Evolutionary conservation across 148 eudicot genomes (phyloP).

Genomic region (Chenopodium album): DNA sequence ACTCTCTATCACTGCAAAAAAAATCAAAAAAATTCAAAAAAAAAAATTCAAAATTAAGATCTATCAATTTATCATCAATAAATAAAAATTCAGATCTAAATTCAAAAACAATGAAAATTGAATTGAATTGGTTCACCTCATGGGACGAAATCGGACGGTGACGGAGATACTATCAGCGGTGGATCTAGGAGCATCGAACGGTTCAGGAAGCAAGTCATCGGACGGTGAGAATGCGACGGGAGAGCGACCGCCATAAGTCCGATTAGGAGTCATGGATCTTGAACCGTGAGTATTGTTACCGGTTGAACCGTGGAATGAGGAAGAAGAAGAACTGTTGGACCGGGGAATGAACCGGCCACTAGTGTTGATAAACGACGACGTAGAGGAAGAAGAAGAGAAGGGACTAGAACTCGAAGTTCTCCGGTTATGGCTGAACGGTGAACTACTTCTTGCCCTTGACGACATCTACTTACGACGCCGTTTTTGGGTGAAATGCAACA

Average conservation of each 20-base stretch:
- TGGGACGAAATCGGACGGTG: slow-evolving; percentile 84
- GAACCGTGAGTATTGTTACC: slow-evolving; percentile 35
- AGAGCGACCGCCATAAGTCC: slow-evolving; percentile 44
- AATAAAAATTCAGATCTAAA: slow-evolving; percentile 22
- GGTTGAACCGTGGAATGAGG: slow-evolving; percentile 40
- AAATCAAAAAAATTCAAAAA: neutral
- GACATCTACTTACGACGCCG: slow-evolving; percentile 51
- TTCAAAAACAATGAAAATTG: neutral
- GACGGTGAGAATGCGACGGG: slow-evolving; percentile 55
- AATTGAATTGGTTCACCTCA: slow-evolving; percentile 49
- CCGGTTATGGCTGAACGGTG: slow-evolving; percentile 52
- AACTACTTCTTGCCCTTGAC: slow-evolving; percentile 72
- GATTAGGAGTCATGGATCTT: slow-evolving; percentile 54
- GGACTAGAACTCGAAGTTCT: slow-evolving; percentile 65
- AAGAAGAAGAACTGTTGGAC: slow-evolving; percentile 44
- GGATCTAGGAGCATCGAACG: slow-evolving; percentile 52
- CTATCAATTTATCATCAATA: too few species aligned
- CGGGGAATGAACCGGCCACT: slow-evolving; percentile 56
- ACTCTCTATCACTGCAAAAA: slow-evolving; percentile 70
- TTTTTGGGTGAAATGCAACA: slow-evolving; percentile 8
- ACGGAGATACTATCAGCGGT: slow-evolving; percentile 86
- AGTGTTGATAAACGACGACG: slow-evolving; percentile 64
- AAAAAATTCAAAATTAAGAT: slow-evolving; percentile 9
- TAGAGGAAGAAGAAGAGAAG: slow-evolving; percentile 69
- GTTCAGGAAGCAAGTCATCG: slow-evolving; percentile 53